A percentile compares a stretch with the other conserved stretches of the same genome.
These are phyloP conservation scores for Spathaspora sp. DNA, from an alignment of 1,139 yeast species.

Conservation along the genomic window DNA sequence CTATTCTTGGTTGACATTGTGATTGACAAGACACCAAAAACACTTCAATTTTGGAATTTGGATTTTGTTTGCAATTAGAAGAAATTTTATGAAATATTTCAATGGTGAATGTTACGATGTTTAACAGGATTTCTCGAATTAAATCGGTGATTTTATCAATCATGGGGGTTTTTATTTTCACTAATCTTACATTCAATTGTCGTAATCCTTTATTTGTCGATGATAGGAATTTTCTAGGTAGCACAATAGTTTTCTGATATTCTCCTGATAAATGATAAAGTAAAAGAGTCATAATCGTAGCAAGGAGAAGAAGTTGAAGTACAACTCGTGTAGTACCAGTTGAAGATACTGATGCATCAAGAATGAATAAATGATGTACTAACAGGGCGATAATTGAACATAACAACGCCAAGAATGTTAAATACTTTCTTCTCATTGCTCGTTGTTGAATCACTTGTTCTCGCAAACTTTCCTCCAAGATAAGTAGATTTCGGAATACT, in stretches of 20 bases:
- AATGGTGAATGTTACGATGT: slow-evolving; percentile 27
- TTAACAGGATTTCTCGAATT: slow-evolving; percentile 39
- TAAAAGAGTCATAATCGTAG: slow-evolving; percentile 67
- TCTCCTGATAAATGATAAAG: slow-evolving; percentile 88
- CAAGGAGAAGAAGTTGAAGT: slow-evolving; percentile 62
- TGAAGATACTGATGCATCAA: slow-evolving; percentile 19
- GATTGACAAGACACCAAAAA: slow-evolving; percentile 44
- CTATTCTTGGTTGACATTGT: slow-evolving; percentile 48
- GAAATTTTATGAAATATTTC: slow-evolving; percentile 33
- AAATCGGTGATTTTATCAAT: slow-evolving; percentile 52
- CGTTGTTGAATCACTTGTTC: slow-evolving; percentile 77
- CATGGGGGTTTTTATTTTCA: slow-evolving; percentile 63
- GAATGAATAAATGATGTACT: slow-evolving; percentile 40
- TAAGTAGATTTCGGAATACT: slow-evolving; percentile 74
- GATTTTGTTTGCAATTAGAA: slow-evolving; percentile 34
- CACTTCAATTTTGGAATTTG: slow-evolving; percentile 38
- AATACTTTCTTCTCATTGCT: slow-evolving; percentile 67
- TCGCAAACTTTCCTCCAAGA: slow-evolving; percentile 81
- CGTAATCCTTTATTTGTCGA: slow-evolving; percentile 86
- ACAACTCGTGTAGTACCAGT: slow-evolving; percentile 42
- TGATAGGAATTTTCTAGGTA: slow-evolving; percentile 74
- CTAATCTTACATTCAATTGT: slow-evolving; percentile 75
- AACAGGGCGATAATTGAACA: slow-evolving; percentile 43
- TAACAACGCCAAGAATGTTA: slow-evolving; percentile 62
- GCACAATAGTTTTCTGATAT: slow-evolving; percentile 78